Conservation (phyloP, 768 basidiomycete genomes). For the Lyophyllum semitale region DNA sequence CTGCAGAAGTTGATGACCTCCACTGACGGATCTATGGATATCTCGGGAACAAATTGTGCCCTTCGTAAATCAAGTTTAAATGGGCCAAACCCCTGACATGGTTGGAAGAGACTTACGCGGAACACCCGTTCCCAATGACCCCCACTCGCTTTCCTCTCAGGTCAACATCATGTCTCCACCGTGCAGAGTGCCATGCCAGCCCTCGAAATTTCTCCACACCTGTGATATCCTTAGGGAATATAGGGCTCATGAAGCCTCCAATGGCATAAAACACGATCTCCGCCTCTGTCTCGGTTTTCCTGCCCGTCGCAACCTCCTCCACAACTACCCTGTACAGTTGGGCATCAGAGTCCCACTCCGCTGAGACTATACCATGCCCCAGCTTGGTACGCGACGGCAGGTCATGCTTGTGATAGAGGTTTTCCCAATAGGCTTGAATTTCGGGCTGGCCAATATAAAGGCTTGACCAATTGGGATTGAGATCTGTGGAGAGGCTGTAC, state of each 20-base stretch:
- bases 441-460: slow-evolving; percentile 51
- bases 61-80: slow-evolving; percentile 28
- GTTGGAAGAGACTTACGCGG: slow-evolving; percentile 41
- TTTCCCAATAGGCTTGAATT: slow-evolving; percentile 51
- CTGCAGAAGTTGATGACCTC: slow-evolving; percentile 60
- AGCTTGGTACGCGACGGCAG: slow-evolving; percentile 43
- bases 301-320: slow-evolving; percentile 36
- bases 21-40: slow-evolving; percentile 49
- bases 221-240: slow-evolving; percentile 44
- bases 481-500: slow-evolving; percentile 56
- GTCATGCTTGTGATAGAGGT: slow-evolving; percentile 45
- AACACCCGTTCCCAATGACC: slow-evolving; percentile 66
- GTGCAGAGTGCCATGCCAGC: slow-evolving; percentile 53
- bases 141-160: slow-evolving; percentile 56
- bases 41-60: slow-evolving; percentile 60
- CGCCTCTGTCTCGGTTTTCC: slow-evolving; percentile 34
- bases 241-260: slow-evolving; percentile 49
- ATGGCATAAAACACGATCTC: slow-evolving; percentile 52
- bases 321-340: slow-evolving; percentile 46
- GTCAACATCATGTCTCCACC: slow-evolving; percentile 55
- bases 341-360: slow-evolving; percentile 45
- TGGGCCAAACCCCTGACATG: neutral
- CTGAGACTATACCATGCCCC: slow-evolving; percentile 37
- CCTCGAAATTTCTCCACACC: slow-evolving; percentile 52
- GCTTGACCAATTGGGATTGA: slow-evolving; percentile 53